Evolutionary conservation across 2,329 filamentous ascomycete species (phyloP).

Genomic region (Penicillium sp.): DNA sequence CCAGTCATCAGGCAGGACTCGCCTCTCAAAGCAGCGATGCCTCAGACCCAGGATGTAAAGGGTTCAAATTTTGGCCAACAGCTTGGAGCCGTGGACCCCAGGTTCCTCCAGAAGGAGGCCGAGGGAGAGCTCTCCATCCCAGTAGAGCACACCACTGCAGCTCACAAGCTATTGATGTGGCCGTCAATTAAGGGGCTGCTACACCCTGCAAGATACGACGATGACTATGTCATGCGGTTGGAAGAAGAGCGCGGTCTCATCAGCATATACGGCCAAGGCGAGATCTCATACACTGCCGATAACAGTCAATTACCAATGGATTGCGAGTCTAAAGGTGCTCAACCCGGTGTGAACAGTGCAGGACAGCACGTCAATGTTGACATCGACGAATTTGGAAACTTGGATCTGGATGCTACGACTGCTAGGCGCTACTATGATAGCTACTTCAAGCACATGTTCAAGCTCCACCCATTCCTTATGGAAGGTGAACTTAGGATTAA

Average conservation of each 20-base stretch:
- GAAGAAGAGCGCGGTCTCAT: slow-evolving; percentile 67
- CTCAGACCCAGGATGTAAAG: not conserved
- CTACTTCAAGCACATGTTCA: slow-evolving; percentile 54
- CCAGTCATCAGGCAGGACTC: not conserved
- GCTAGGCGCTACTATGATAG: slow-evolving; percentile 45
- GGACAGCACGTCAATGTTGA: slow-evolving; percentile 38
- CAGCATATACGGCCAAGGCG: slow-evolving; percentile 68
- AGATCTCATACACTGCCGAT: slow-evolving; percentile 56
- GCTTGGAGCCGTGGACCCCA: not conserved
- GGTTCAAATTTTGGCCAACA: not conserved
- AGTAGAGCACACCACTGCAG: slow-evolving; percentile 80
- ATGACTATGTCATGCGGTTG: slow-evolving; percentile 64
- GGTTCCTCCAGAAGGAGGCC: slow-evolving; percentile 19
- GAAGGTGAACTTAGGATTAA: slow-evolving; percentile 44
- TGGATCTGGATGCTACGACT: slow-evolving; percentile 47
- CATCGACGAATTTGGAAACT: slow-evolving; percentile 43
- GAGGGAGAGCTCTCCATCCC: slow-evolving; percentile 62
- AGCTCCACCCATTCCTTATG: slow-evolving; percentile 57
- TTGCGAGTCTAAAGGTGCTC: slow-evolving; percentile 3
- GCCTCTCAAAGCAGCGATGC: not conserved
- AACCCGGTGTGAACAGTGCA: slow-evolving; percentile 7
- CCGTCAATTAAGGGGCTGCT: slow-evolving; percentile 59
- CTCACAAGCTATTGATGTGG: slow-evolving; percentile 69
- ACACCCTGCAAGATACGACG: slow-evolving; percentile 47
- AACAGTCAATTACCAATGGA: slow-evolving; percentile 33